Base-by-base conservation (phyloP, 2,329 filamentous ascomycete species). In the Arachnomyces sp. region DNA sequence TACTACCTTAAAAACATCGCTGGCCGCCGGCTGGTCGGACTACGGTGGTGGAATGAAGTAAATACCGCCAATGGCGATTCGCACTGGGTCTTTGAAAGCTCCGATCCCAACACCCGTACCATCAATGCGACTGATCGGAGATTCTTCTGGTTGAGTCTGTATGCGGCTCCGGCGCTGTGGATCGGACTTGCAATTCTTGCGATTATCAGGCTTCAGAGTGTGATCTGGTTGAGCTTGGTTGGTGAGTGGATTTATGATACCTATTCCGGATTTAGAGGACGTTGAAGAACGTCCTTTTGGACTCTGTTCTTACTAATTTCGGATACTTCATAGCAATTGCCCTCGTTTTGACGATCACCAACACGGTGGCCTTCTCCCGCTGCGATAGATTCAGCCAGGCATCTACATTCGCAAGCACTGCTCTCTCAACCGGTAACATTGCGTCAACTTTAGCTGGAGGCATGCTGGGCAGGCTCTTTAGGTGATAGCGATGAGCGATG, bases 301-400 rank as follows among this genome's bases (percentile, higher is more conserved):
- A 32, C n/a, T 16, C 4, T 16, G n/a, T 31, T 15, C 28, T 38
- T 2, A n/a, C 12, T 28, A 15, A 17, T 30, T 20, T 31, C 16
- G 13, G 14, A 28, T 13, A 7, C 31, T 16, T 35, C 13, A 5
- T 47, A 72, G 69, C 59, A 2, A 72, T 72, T 51, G 69, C 69
- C 1, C 57, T 72, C 28, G 56, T 68, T 13, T 51, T 72, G 33
- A 72, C 70, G 0, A 66, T 72, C 44, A 72, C 69, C 25, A 72
- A 72, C 46, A 72, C 69, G 1, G 54, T 71, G 30, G 69, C 69
- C 4, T 72, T 72, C 52, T 72, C 69, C 7, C 60, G 69, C 13
- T 72, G 69, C 44, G 69, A 72, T 47, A 66, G 66, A 38, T 72
- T 72, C 50, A 69, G 69, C 44, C 69, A 81, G 50, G 78, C 78